Conservation (phyloP, 1,139 yeast species). For the Suhomyces yuchorum region DNA sequence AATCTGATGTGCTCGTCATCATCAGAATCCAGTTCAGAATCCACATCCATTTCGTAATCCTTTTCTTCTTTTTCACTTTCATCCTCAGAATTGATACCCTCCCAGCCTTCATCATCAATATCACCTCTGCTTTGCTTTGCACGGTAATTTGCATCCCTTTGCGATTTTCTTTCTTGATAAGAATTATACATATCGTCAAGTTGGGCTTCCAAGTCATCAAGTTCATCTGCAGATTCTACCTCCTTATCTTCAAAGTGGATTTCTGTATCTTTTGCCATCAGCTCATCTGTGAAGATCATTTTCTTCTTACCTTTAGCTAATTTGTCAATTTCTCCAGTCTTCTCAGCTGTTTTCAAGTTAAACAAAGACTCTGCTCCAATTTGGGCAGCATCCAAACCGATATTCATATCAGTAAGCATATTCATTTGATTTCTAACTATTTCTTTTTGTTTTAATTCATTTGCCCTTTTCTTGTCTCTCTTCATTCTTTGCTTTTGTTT, state of each 20-base stretch:
- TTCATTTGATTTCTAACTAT: slow-evolving; percentile 92
- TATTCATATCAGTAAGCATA: slow-evolving; percentile 89
- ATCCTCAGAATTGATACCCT: slow-evolving; percentile 61
- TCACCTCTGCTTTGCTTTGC: slow-evolving; percentile 85
- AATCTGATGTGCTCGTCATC: slow-evolving; percentile 76
- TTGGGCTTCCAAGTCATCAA: slow-evolving; percentile 77
- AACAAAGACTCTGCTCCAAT: slow-evolving; percentile 80
- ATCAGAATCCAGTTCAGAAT: slow-evolving; percentile 54
- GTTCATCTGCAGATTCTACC: slow-evolving; percentile 56
- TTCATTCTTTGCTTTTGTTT: slow-evolving; percentile 69
- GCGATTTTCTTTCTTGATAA: slow-evolving; percentile 74
- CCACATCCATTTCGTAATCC: slow-evolving; percentile 49
- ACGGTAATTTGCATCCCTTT: slow-evolving; percentile 74
- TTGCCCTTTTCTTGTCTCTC: slow-evolving; percentile 78
- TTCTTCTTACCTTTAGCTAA: slow-evolving; percentile 81
- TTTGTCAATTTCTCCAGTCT: slow-evolving; percentile 76
- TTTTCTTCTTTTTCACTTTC: slow-evolving; percentile 44
- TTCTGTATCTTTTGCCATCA: slow-evolving; percentile 56
- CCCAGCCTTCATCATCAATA: slow-evolving; percentile 82
- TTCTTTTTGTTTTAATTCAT: slow-evolving; percentile 86
- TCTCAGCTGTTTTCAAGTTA: slow-evolving; percentile 79
- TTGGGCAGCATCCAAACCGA: slow-evolving; percentile 92
- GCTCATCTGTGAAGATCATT: slow-evolving; percentile 66
- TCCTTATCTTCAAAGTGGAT: slow-evolving; percentile 48
- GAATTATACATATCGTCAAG: slow-evolving; percentile 78